Percentiles rank a stretch among this genome's conserved stretches.
phyloP scores from a whole-genome alignment of 2,329 filamentous ascomycete genomes.

The Fusarium pininemorale region DNA sequence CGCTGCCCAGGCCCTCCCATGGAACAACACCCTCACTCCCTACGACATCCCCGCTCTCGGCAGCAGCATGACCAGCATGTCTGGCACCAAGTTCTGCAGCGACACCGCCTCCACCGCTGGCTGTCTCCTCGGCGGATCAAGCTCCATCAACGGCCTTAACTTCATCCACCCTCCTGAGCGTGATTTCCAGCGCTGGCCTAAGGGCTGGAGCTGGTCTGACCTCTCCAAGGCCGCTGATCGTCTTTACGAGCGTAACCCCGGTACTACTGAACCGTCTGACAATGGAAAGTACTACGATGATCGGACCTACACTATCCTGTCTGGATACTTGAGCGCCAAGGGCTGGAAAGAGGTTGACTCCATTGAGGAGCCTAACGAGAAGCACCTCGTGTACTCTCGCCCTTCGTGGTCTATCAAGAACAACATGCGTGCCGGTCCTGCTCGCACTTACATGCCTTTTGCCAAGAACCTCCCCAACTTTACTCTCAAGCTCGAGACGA shows the following conservation, averaged over 20 bases:
- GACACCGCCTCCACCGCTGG: slow-evolving; percentile 41
- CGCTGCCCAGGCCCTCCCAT: slow-evolving; percentile 27
- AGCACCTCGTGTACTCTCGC: slow-evolving; percentile 72
- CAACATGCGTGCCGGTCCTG: slow-evolving; percentile 73
- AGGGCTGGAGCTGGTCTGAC: slow-evolving; percentile 36
- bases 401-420: slow-evolving; percentile 74
- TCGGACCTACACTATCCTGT: slow-evolving; percentile 69
- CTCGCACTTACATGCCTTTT: slow-evolving; percentile 75
- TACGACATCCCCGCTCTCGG: slow-evolving; percentile 40
- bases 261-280: slow-evolving; percentile 70
- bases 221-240: slow-evolving; percentile 37
- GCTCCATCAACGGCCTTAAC: slow-evolving; percentile 43
- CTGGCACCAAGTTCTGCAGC: slow-evolving; percentile 40
- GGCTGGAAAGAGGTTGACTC: slow-evolving; percentile 73
- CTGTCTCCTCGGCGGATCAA: slow-evolving; percentile 39
- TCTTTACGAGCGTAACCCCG: slow-evolving; percentile 54
- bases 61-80: slow-evolving; percentile 36
- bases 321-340: slow-evolving; percentile 63
- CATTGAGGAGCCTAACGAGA: slow-evolving; percentile 68
- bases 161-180: slow-evolving; percentile 40
- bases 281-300: slow-evolving; percentile 75
- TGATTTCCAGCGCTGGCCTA: slow-evolving; percentile 41
- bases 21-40: slow-evolving; percentile 38
- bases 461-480: slow-evolving; percentile 70
- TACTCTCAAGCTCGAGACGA: slow-evolving; percentile 70